These are phyloP conservation scores for Orbilia ellipsospora DNA, from an alignment of 2,329 filamentous ascomycete genomes.

Conservation along the genomic window DNA sequence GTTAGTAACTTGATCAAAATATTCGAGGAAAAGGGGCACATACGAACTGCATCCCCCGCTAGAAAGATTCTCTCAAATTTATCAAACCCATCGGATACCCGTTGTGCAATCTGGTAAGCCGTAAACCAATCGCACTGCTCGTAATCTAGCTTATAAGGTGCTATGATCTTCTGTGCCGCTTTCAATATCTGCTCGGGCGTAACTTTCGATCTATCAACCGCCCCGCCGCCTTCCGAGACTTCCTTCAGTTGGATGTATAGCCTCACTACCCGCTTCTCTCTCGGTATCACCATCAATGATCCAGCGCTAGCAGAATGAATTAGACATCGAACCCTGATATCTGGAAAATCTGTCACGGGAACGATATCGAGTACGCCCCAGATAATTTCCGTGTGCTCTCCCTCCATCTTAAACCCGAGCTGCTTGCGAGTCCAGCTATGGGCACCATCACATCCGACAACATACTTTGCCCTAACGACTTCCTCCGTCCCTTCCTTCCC, in stretches of 20 bases:
- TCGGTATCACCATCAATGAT: constrained; percentile 73
- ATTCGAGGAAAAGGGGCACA: constrained; percentile 54
- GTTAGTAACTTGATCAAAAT: not conserved
- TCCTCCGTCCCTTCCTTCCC: constrained; percentile 63
- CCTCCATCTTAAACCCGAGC: constrained; percentile 69
- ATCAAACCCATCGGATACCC: constrained; percentile 71
- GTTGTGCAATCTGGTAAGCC: constrained; percentile 75
- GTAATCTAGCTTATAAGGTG: constrained; percentile 75
- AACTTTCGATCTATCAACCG: constrained; percentile 71
- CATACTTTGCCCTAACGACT: constrained; percentile 70
- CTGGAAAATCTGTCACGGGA: constrained; percentile 69
- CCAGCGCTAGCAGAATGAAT: constrained; percentile 70
- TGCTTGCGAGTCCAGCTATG: constrained; percentile 73
- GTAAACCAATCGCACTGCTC: constrained; percentile 75
- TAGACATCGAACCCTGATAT: constrained; percentile 36
- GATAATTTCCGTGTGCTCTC: constrained; percentile 68
- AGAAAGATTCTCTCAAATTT: constrained; percentile 72
- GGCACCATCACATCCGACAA: constrained; percentile 76
- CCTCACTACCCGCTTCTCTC: constrained; percentile 72
- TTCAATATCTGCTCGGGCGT: constrained; percentile 73
- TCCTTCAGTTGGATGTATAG: constrained; percentile 73
- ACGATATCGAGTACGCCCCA: constrained; percentile 68
- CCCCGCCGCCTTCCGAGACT: constrained; percentile 64
- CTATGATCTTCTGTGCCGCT: constrained; percentile 73
- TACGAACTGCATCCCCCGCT: constrained; percentile 74